A percentile compares a stretch with the other conserved stretches of the same genome.
Conservation (phyloP, 2,329 filamentous ascomycete genomes). For the Diplodia corticola region DNA sequence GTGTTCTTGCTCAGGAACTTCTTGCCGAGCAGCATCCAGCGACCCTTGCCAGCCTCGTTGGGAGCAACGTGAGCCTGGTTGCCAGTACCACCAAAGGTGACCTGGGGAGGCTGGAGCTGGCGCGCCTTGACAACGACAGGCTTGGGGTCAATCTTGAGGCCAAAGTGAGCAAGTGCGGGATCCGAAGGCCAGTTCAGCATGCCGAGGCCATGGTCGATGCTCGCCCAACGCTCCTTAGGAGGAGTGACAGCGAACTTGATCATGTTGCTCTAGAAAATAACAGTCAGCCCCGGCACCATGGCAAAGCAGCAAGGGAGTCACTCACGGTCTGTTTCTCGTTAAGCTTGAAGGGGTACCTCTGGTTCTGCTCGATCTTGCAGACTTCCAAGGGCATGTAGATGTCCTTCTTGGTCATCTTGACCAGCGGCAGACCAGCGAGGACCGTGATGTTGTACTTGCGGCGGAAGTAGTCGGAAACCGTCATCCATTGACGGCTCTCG, state of each 20-base stretch:
- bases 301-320: slow-evolving; percentile 30
- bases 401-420: slow-evolving; percentile 58
- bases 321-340: slow-evolving; percentile 62
- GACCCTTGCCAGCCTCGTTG: slow-evolving; percentile 59
- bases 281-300: not conserved
- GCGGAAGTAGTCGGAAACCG: slow-evolving; percentile 60
- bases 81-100: slow-evolving; percentile 59
- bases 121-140: slow-evolving; percentile 68
- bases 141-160: slow-evolving; percentile 64
- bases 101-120: slow-evolving; percentile 68
- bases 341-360: slow-evolving; percentile 60
- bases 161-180: slow-evolving; percentile 69
- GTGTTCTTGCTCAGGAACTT: slow-evolving; percentile 70
- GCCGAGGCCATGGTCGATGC: slow-evolving; percentile 68
- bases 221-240: slow-evolving; percentile 65
- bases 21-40: slow-evolving; percentile 85
- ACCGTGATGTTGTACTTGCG: slow-evolving; percentile 53
- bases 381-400: slow-evolving; percentile 59
- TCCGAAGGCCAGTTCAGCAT: slow-evolving; percentile 70
- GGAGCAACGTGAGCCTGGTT: slow-evolving; percentile 31
- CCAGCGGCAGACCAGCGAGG: slow-evolving; percentile 55
- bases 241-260: slow-evolving; percentile 89
- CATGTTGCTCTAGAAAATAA: slow-evolving; percentile 58
- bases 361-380: slow-evolving; percentile 53
- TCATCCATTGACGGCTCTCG: slow-evolving; percentile 40